Percentiles rank a stretch among this genome's conserved stretches.
Conservation (phyloP, 345 rosid genomes). For the Anastatica hierochuntica region DNA sequence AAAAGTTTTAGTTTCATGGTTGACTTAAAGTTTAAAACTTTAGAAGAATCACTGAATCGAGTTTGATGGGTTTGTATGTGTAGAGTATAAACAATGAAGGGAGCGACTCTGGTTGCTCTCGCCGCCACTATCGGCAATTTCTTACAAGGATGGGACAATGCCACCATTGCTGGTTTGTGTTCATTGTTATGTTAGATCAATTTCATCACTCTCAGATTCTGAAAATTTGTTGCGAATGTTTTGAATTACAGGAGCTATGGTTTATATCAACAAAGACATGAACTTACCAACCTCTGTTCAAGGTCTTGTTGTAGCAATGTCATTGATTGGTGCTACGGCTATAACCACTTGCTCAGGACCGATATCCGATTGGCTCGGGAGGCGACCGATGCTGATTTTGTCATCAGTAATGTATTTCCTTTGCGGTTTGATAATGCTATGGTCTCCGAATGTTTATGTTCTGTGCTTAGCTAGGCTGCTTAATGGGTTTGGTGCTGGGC, state of each 20-base stretch:
- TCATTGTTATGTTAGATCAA: no score
- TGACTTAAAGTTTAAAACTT: conserved; percentile 12
- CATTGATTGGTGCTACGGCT: conserved; percentile 81
- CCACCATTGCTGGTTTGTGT: conserved; percentile 86
- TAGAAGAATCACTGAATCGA: no score
- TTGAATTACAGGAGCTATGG: conserved; percentile 55
- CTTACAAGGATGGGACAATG: conserved; percentile 99
- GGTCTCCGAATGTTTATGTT: conserved; percentile 92
- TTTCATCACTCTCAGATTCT: not conserved
- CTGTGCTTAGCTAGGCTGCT: conserved; percentile 72
- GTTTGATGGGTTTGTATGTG: no score
- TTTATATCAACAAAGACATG: conserved; percentile 75
- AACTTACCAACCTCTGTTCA: conserved; percentile 50
- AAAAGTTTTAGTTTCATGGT: no score
- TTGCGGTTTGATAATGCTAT: conserved; percentile 76
- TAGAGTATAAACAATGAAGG: conserved; percentile 41
- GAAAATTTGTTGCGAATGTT: not conserved
- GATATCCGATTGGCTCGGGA: conserved; percentile 86
- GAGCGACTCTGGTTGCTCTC: conserved; percentile 84
- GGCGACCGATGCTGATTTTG: conserved; percentile 87
- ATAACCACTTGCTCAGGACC: conserved; percentile 95
- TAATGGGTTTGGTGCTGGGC: conserved; percentile 88
- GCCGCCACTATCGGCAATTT: conserved; percentile 88
- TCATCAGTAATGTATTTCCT: conserved; percentile 70
- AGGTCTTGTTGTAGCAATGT: conserved; percentile 94